Evolutionary conservation across 495 filamentous ascomycete genomes (phyloP).

Genomic region (Rostrohypoxylon terebratum): DNA sequence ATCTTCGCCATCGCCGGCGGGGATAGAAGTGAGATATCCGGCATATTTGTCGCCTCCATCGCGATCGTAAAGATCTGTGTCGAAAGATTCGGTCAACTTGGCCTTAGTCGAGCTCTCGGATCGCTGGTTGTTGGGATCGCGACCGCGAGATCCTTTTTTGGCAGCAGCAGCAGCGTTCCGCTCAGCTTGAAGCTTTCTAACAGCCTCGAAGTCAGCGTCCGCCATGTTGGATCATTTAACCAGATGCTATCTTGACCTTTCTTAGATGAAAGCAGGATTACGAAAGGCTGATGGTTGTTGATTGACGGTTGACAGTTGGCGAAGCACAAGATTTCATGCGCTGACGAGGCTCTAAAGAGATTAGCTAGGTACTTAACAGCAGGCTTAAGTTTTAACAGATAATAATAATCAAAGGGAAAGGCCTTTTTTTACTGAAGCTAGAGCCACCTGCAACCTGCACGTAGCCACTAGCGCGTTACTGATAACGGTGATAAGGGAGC

Average conservation of each 20-base stretch:
- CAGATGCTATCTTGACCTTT: constrained; percentile 49
- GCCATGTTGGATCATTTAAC: constrained; percentile 60
- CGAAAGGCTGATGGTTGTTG: constrained; percentile 11
- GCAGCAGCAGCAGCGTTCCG: constrained; percentile 85
- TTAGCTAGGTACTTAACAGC: constrained; percentile 27
- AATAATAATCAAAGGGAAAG: constrained; percentile 22
- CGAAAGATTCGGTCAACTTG: constrained; percentile 93
- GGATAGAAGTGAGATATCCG: constrained; percentile 91
- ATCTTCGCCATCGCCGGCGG: constrained; percentile 82
- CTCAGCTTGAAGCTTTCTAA: constrained; percentile 88
- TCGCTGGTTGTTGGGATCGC: constrained; percentile 88
- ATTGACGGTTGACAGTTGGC: background rate
- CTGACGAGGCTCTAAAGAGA: constrained; percentile 20
- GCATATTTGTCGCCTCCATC: constrained; percentile 84
- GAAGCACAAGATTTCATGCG: constrained; percentile 39
- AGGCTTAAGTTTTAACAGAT: too few relatives aligned
- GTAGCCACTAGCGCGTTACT: constrained; percentile 14
- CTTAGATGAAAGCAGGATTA: constrained; percentile 34
- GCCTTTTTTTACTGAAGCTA: constrained; percentile 21
- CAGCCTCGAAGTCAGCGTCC: constrained; percentile 83
- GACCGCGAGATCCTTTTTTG: constrained; percentile 88
- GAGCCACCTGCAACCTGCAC: constrained; percentile 10
- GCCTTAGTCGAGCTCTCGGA: constrained; percentile 92
- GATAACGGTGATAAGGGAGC: background rate
- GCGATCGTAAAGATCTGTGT: constrained; percentile 91